Percentiles rank a stretch among this genome's conserved stretches.
These are phyloP conservation scores for Pseudogymnoascus verrucosus DNA, from an alignment of 2,329 filamentous ascomycete species.

Conservation along the genomic window DNA sequence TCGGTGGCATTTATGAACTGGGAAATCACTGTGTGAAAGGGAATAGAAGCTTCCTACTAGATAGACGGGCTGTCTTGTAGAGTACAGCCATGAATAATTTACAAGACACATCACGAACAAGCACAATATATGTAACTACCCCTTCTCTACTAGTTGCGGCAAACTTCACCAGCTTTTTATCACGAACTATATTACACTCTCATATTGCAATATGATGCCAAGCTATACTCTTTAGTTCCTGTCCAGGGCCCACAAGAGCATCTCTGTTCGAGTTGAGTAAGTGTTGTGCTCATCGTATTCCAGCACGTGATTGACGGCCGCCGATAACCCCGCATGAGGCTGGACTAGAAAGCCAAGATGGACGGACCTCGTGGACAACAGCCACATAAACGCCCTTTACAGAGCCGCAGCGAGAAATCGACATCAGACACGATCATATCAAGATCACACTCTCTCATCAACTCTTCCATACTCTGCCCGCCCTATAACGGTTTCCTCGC, in stretches of 20 bases:
- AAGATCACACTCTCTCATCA: neutral
- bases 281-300: neutral
- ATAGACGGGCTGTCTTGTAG: neutral
- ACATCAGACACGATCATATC: neutral
- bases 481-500: neutral
- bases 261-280: neutral
- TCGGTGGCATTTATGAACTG: neutral
- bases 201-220: neutral
- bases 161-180: neutral
- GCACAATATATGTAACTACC: neutral
- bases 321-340: constrained; percentile 4
- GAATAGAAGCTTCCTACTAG: neutral
- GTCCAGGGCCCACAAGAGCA: neutral
- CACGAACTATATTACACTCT: neutral
- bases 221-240: neutral
- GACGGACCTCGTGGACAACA: neutral
- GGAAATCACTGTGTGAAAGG: neutral
- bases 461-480: neutral
- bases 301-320: neutral
- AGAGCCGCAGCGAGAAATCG: neutral
- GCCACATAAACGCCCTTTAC: neutral
- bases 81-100: neutral
- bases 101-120: neutral
- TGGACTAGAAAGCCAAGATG: neutral
- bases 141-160: neutral